Evolutionary conservation across 352 stramenopile genomes (phyloP), one percentile per base, ranked within the genome.

Genomic region (Blastocystis sp.): DNA sequence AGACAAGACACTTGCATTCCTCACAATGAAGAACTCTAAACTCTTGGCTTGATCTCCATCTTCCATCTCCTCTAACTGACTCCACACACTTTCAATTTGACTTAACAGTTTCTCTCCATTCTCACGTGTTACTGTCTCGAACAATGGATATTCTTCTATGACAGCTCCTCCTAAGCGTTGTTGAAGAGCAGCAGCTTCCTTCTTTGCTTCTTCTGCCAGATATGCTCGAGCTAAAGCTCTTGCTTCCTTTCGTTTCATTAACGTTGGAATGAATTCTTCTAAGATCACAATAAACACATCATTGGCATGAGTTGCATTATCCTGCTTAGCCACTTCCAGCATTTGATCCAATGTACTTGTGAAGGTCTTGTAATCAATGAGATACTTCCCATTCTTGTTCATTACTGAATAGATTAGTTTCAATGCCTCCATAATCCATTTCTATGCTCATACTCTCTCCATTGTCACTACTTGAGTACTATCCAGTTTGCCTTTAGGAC

Each of bases 311-410:
- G 24, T 49, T 11, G 24, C 24, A 1, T 73, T 73, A 9, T 39
- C 14, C 24, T 16, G n/a, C 61, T 73, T 9, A 9, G 61, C 61
- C 5, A 39, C 51, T 11, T 16, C n/a, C n/a, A 52, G 21, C 24
- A 73, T 19, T 14, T 39, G 11, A 29, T 37, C 24, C 14, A 73
- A 6, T 11, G 61, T 49, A 9, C 12, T 73, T 14, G 61, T 73
- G 61, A 73, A 73, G 12, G 61, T 73, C 61, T 73, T 73, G 61
- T 73, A 73, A 39, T 73, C 61, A 39, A 73, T 46, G 32, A 73
- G 61, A n/a, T 49, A 73, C 24, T 29, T 16, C 61, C 32, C 32
- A 29, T 19, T 12, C 24, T 39, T 39, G 32, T 73, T 73, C 61
- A 73, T 73, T 39, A 19, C 7, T 11, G 19, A 29, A 39, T 73